These are phyloP conservation scores for Euphorbia peplus DNA, from an alignment of 345 rosid species.

Conservation along the genomic window DNA sequence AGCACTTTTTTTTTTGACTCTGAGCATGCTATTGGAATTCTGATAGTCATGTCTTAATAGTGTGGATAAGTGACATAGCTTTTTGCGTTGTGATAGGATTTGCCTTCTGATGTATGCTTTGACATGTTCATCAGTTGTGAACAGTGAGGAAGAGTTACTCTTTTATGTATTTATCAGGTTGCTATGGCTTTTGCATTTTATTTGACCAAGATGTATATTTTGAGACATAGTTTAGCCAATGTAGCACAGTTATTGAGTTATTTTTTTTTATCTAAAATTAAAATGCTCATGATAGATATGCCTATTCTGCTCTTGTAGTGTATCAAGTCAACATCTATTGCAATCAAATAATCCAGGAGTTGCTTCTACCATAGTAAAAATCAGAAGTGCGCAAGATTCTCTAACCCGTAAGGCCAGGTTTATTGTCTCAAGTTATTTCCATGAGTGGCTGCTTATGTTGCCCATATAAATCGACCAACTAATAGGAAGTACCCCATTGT, in stretches of 20 bases:
- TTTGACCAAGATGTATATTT: neutral
- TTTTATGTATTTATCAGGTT: neutral
- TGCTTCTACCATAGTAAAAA: slow-evolving; percentile 31
- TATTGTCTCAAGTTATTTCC: neutral
- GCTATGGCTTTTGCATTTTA: neutral
- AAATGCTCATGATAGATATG: neutral
- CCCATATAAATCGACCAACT: neutral
- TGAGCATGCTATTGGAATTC: neutral
- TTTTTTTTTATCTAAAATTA: neutral
- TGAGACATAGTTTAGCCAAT: neutral
- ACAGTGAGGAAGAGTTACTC: neutral
- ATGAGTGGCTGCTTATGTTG: neutral
- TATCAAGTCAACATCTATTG: slow-evolving; percentile 23
- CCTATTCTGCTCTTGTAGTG: slow-evolving; percentile 31
- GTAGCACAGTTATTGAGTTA: neutral
- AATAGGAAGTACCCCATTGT: neutral
- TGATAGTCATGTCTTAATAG: neutral
- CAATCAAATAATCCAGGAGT: slow-evolving; percentile 27
- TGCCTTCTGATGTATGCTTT: neutral
- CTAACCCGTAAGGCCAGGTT: slow-evolving; percentile 32
- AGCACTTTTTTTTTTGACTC: neutral
- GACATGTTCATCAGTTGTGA: neutral
- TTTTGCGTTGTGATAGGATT: neutral
- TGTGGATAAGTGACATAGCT: neutral
- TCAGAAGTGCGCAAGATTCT: slow-evolving; percentile 17